phyloP scores from a whole-genome alignment of 106 monocot genomes.

The Amphibolis antarctica region DNA sequence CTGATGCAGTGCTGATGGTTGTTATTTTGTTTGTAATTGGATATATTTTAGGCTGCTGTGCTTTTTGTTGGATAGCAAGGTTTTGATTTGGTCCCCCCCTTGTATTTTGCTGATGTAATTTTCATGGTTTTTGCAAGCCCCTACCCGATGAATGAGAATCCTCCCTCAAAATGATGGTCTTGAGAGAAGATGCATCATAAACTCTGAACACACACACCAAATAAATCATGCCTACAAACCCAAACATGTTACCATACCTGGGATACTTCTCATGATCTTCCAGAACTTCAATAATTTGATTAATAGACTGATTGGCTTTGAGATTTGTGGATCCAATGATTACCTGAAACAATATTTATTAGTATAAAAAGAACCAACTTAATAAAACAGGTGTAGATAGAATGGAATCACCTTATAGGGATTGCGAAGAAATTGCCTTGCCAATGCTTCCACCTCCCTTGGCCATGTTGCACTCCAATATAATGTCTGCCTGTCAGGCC shows the following conservation, averaged over 20 bases:
- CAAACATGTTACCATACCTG: slow-evolving; percentile 32
- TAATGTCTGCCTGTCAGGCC: slow-evolving; percentile 93
- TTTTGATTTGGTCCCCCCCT: too few relatives aligned
- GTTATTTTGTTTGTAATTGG: too few relatives aligned
- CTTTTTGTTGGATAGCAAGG: too few relatives aligned
- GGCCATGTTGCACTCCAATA: slow-evolving; percentile 99
- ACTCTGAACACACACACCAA: neutral
- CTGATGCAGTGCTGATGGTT: too few relatives aligned
- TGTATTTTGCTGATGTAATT: too few relatives aligned
- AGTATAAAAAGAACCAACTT: neutral
- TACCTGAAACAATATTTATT: slow-evolving; percentile 32
- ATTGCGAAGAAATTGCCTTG: slow-evolving; percentile 71
- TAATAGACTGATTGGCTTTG: slow-evolving; percentile 94
- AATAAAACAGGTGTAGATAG: neutral
- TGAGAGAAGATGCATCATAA: too few relatives aligned
- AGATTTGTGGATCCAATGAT: slow-evolving; percentile 82
- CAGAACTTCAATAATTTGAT: slow-evolving; percentile 85
- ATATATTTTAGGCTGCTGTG: too few relatives aligned
- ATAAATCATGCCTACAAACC: neutral
- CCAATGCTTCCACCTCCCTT: slow-evolving; percentile 80
- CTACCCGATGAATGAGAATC: too few relatives aligned
- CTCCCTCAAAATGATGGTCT: too few relatives aligned
- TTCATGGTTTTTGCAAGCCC: too few relatives aligned
- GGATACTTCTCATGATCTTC: slow-evolving; percentile 82
- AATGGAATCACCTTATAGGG: slow-evolving; percentile 66